Evolutionary conservation across 2,329 filamentous ascomycete genomes (phyloP).

Genomic region (Pseudocercospora vitis): DNA sequence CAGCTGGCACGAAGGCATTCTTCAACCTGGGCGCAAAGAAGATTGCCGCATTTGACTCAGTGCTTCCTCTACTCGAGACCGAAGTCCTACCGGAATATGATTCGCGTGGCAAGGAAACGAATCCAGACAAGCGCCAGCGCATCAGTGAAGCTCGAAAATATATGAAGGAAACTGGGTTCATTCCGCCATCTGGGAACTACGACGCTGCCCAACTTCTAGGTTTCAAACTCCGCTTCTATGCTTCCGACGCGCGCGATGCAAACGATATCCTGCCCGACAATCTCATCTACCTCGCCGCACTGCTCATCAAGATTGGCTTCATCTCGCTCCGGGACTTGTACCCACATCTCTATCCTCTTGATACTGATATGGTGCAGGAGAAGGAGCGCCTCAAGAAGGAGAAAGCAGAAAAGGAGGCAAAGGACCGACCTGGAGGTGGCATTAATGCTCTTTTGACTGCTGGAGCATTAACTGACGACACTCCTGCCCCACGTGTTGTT

Average conservation of each 20-base stretch:
- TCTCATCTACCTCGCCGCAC: constrained; percentile 83
- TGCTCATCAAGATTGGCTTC: constrained; percentile 96
- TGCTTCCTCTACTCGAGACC: constrained; percentile 32
- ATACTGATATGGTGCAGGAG: constrained; percentile 77
- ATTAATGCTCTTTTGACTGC: constrained; percentile 86
- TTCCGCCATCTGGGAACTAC: constrained; percentile 82
- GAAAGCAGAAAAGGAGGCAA: constrained; percentile 73
- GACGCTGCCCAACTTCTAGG: constrained; percentile 92
- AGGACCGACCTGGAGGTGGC: constrained; percentile 65
- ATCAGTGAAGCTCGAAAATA: constrained; percentile 65
- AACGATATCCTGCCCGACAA: constrained; percentile 84
- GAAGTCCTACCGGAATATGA: constrained; percentile 36
- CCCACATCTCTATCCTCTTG: constrained; percentile 82
- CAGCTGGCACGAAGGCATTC: constrained; percentile 77
- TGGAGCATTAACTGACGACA: constrained; percentile 83
- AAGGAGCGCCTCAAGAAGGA: constrained; percentile 70
- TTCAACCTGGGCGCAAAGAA: constrained; percentile 81
- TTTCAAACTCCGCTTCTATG: constrained; percentile 96
- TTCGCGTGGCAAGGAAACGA: constrained; percentile 41
- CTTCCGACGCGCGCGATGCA: constrained; percentile 72
- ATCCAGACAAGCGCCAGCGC: constrained; percentile 45
- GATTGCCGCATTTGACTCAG: constrained; percentile 58
- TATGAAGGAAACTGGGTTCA: constrained; percentile 76
- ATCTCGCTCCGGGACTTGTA: constrained; percentile 90
- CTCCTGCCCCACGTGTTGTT: constrained; percentile 48